Percentiles rank a stretch among this genome's conserved stretches.
These are phyloP conservation scores for Zygnema circumcarinatum DNA, from an alignment of 139 green algal genomes.

Conservation along the genomic window DNA sequence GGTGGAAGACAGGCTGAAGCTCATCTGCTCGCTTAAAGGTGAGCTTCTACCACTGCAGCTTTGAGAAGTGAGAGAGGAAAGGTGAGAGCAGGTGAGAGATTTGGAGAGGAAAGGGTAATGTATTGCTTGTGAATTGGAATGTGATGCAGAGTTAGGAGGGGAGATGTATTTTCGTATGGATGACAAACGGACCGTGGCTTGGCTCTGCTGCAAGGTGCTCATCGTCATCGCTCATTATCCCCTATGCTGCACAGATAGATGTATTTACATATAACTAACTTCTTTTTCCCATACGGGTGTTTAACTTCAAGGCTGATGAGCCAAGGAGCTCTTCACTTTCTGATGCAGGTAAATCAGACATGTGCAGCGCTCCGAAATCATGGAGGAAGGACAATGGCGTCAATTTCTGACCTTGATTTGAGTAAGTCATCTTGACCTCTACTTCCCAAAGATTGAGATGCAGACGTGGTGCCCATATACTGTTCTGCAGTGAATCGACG, in stretches of 20 bases:
- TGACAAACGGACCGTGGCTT: conserved; percentile 16
- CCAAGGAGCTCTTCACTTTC: neutral
- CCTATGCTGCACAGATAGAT: no score
- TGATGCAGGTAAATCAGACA: conserved; percentile 15
- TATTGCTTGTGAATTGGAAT: neutral
- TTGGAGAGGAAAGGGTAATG: no score
- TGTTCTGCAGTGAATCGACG: no score
- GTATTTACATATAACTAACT: no score
- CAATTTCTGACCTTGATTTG: neutral
- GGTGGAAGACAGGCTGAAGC: neutral
- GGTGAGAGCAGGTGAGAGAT: no score
- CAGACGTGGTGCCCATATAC: neutral
- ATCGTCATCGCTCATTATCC: neutral
- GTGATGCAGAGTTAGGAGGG: conserved; percentile 14
- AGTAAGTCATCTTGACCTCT: neutral
- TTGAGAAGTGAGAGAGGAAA: neutral
- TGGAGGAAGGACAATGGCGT: neutral
- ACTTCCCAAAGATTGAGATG: neutral
- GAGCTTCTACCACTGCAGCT: neutral
- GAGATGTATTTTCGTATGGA: conserved; percentile 29
- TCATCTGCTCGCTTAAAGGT: neutral
- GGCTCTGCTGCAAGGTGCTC: conserved; percentile 47
- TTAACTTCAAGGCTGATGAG: no score
- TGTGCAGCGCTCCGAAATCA: neutral
- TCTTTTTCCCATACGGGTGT: no score